Evolutionary conservation across 345 rosid species (phyloP).

Genomic region (Dimocarpus longan): DNA sequence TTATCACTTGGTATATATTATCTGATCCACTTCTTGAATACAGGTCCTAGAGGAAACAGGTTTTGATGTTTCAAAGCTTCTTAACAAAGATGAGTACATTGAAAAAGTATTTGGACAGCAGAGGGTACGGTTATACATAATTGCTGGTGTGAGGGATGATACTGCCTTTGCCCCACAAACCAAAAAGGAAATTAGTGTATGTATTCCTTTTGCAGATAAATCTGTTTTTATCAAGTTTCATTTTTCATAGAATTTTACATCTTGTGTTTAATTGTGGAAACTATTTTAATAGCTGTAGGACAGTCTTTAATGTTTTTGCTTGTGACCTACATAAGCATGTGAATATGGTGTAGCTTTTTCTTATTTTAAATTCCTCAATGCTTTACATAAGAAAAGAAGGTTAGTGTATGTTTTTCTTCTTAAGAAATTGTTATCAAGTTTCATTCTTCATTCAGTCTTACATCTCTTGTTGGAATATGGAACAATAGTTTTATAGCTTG

Average conservation of each 20-base stretch:
- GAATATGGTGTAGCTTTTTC: not conserved
- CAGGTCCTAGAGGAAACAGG: conserved; percentile 98
- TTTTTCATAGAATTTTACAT: not conserved
- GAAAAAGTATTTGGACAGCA: conserved; percentile 92
- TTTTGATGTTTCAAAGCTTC: conserved; percentile 80
- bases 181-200: conserved; percentile 97
- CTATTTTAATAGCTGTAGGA: not conserved
- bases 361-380: not conserved
- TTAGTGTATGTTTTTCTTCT: conserved; percentile 68
- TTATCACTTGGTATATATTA: not conserved
- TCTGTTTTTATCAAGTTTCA: not conserved
- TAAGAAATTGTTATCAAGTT: not conserved
- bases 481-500: not conserved
- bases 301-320: not conserved
- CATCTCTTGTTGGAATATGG: not conserved
- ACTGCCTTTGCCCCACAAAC: conserved; percentile 95
- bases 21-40: conserved; percentile 17
- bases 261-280: not conserved
- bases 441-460: not conserved
- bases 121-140: conserved; percentile 90
- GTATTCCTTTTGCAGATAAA: conserved; percentile 33
- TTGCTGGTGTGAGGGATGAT: conserved; percentile 88
- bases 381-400: conserved; percentile 65
- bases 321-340: not conserved
- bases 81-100: conserved; percentile 78